Conservation (phyloP, 768 basidiomycete species). For the Antrodiella citrinella region DNA sequence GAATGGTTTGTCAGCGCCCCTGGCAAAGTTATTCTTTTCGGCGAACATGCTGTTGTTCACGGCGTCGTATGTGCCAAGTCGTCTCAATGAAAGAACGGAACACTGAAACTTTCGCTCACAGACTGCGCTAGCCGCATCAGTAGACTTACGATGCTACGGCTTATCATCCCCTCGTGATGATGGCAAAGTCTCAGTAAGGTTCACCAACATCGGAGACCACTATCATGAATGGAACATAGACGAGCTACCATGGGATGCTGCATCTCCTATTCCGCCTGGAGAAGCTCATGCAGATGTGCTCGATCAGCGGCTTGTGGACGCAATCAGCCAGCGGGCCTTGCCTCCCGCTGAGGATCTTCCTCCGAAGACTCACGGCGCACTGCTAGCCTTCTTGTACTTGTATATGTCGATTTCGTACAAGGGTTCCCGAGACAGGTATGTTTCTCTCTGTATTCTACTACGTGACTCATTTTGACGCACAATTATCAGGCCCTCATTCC, state of each 20-base stretch:
- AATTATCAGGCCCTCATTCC: conserved; percentile 56
- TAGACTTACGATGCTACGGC: conserved; percentile 93
- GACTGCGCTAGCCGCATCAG: conserved; percentile 92
- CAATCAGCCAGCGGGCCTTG: conserved; percentile 45
- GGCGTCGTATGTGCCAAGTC: conserved; percentile 77
- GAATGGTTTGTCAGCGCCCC: conserved; percentile 93
- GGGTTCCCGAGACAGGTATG: conserved; percentile 41
- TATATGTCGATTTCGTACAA: conserved; percentile 72
- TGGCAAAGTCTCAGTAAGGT: conserved; percentile 63
- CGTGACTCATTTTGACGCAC: conserved; percentile 9
- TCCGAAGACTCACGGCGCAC: conserved; percentile 36
- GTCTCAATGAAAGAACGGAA: too few relatives aligned
- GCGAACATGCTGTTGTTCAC: conserved; percentile 97
- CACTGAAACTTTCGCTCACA: too few relatives aligned
- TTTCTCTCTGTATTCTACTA: conserved; percentile 4
- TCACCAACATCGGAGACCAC: conserved; percentile 73
- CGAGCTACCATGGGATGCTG: conserved; percentile 71
- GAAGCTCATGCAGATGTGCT: conserved; percentile 56
- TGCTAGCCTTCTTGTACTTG: conserved; percentile 83
- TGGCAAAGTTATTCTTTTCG: conserved; percentile 96
- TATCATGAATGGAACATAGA: conserved; percentile 76
- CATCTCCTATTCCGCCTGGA: conserved; percentile 42
- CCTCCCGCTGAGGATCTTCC: conserved; percentile 25
- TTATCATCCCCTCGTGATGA: conserved; percentile 70
- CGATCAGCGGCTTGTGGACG: conserved; percentile 66